Evolutionary conservation across 805 yeast genomes (phyloP).

Genomic region (Yamadazyma sp.): DNA sequence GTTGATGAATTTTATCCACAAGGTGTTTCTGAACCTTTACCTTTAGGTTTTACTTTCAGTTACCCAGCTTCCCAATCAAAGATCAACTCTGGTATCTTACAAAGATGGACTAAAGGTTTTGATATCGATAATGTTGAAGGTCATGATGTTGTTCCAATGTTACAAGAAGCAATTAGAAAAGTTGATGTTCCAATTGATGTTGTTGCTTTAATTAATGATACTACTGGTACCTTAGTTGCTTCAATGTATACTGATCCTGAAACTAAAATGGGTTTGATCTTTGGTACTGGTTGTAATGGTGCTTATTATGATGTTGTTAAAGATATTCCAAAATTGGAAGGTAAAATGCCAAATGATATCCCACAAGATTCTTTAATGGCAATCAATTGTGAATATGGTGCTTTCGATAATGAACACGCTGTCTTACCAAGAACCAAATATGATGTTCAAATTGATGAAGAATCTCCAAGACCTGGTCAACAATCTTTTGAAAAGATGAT

Average conservation of each 20-base stretch:
- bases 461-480: constrained; percentile 95
- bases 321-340: constrained; percentile 79
- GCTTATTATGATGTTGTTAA: constrained; percentile 81
- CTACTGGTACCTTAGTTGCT: constrained; percentile 96
- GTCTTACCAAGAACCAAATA: constrained; percentile 87
- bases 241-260: constrained; percentile 87
- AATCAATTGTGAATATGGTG: constrained; percentile 97
- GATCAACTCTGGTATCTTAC: constrained; percentile 82
- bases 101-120: constrained; percentile 97
- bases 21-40: constrained; percentile 59
- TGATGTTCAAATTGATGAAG: constrained; percentile 74
- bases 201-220: constrained; percentile 92
- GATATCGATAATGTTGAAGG: constrained; percentile 94
- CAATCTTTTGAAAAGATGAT: constrained; percentile 97
- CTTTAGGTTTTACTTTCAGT: constrained; percentile 93
- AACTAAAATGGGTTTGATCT: constrained; percentile 91
- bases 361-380: constrained; percentile 75
- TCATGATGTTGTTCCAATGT: constrained; percentile 87
- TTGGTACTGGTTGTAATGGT: constrained; percentile 97
- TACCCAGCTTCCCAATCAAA: constrained; percentile 84
- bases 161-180: constrained; percentile 68
- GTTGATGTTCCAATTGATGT: constrained; percentile 74
- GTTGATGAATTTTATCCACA: constrained; percentile 65
- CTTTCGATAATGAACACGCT: constrained; percentile 86
- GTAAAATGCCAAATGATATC: constrained; percentile 63